Evolutionary conservation across 495 filamentous ascomycete genomes (phyloP), one percentile per base, ranked within the genome.

Genomic region (Talaromyces adpressus): DNA sequence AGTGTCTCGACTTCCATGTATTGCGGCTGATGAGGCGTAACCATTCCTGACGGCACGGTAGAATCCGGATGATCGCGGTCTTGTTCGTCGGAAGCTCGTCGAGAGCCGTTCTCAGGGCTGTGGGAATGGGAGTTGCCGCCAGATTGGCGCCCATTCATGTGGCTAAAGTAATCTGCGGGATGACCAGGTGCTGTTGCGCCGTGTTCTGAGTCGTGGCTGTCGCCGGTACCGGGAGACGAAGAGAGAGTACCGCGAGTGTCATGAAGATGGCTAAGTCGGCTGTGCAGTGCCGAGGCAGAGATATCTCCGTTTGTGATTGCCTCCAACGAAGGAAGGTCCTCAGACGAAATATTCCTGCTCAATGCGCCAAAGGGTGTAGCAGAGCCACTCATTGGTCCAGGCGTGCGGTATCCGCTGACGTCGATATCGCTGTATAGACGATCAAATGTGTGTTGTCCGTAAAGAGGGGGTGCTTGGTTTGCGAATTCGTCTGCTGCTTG

Each of bases 371-470:
- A 86, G 0, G 94, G 94, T 2, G 91, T 96, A 65, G 82, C 88
- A 27, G 87, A 72, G 45, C 87, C 88, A 65, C 91, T 94, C 57
- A 79, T 71, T n/a, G 80, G 74, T 11, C 76, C 83, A 8, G 91
- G 90, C 1, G 93, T 96, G 69, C 90, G 85, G 67, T 91, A 88
- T 32, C 88, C 89, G 41, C 75, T 86, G 16, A 83, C 80, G 71
- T 95, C 90, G 54, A 96, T 79, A 62, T 93, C 90, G 64, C 91
- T 89, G 73, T 94, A 98, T 4, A 97, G 75, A 68, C 91, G 88
- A 76, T 98, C 94, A 49, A 96, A 83, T 18, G 85, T 81, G 74
- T 97, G 93, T 65, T 91, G 84, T 54, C 89, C 90, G 70, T 98
- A 98, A 34, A 89, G 81, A 0, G 94, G 94, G 34, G 94, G 94